These are phyloP conservation scores for Cryptococcus wingfieldii DNA, from an alignment of 1,284 basidiomycete genomes.

Conservation along the genomic window DNA sequence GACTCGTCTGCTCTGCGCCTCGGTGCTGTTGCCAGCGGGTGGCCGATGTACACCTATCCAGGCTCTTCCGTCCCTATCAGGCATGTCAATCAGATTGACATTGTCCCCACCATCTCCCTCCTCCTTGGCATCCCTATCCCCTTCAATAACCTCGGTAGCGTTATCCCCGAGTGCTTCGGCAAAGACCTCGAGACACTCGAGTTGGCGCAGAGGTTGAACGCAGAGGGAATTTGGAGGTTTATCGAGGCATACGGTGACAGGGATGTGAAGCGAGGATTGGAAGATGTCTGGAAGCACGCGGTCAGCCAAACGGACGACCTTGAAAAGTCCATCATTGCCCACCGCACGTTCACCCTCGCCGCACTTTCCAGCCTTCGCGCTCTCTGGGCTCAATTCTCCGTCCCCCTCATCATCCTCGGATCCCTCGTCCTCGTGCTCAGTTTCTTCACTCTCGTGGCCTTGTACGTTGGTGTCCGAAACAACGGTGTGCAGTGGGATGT, in stretches of 20 bases:
- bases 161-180: constrained; percentile 85
- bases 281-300: constrained; percentile 16
- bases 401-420: constrained; percentile 67
- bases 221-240: constrained; percentile 72
- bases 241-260: constrained; percentile 70
- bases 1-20: neutral
- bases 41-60: constrained; percentile 60
- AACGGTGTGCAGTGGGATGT: constrained; percentile 41
- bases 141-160: constrained; percentile 86
- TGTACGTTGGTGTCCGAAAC: constrained; percentile 47
- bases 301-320: constrained; percentile 6
- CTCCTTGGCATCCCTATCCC: constrained; percentile 90
- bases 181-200: constrained; percentile 50
- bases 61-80: constrained; percentile 58
- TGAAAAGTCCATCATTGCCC: constrained; percentile 18
- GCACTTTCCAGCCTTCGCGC: constrained; percentile 69
- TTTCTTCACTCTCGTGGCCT: constrained; percentile 36
- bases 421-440: constrained; percentile 48
- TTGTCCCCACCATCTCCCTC: constrained; percentile 85
- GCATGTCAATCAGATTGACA: constrained; percentile 85
- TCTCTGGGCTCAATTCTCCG: constrained; percentile 94
- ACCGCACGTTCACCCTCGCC: constrained; percentile 56
- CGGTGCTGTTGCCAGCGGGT: constrained; percentile 26
- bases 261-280: constrained; percentile 66
- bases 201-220: constrained; percentile 67